A percentile compares a stretch with the other conserved stretches of the same genome.
Conservation (phyloP, 2,329 filamentous ascomycete species). For the Penicillium brevicompactum region DNA sequence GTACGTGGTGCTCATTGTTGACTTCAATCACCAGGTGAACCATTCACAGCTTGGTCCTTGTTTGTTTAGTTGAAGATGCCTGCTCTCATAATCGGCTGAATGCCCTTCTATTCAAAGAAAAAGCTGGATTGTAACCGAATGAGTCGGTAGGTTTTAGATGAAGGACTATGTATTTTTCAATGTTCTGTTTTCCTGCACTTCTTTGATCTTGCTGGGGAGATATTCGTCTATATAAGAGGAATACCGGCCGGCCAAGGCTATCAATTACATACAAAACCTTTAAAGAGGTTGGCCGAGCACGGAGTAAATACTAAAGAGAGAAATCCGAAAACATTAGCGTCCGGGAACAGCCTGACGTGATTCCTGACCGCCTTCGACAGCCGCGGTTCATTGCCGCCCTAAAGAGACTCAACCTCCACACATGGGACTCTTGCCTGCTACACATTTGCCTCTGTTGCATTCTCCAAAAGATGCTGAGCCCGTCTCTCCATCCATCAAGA, state of each 20-base stretch:
- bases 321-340: neutral
- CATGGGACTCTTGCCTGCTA: slow-evolving; percentile 2
- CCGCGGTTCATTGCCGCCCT: slow-evolving; percentile 25
- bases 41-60: neutral
- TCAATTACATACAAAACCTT: too few species aligned
- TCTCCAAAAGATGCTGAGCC: slow-evolving; percentile 7
- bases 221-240: neutral
- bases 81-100: neutral
- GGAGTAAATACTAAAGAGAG: too few species aligned
- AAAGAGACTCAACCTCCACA: slow-evolving; percentile 11
- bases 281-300: too few species aligned
- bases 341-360: slow-evolving; percentile 7
- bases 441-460: neutral
- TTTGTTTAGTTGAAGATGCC: neutral
- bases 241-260: too few species aligned
- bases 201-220: neutral
- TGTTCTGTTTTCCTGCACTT: neutral
- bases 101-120: too few species aligned
- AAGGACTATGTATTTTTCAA: too few species aligned
- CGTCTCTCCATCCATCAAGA: neutral
- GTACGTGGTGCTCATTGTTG: neutral
- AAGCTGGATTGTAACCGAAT: too few species aligned
- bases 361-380: slow-evolving; percentile 9
- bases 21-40: neutral
- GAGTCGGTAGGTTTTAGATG: too few species aligned